Percentiles rank a stretch among this genome's conserved stretches.
phyloP scores from a whole-genome alignment of 1,284 basidiomycete genomes.

The Amylostereum areolatum region DNA sequence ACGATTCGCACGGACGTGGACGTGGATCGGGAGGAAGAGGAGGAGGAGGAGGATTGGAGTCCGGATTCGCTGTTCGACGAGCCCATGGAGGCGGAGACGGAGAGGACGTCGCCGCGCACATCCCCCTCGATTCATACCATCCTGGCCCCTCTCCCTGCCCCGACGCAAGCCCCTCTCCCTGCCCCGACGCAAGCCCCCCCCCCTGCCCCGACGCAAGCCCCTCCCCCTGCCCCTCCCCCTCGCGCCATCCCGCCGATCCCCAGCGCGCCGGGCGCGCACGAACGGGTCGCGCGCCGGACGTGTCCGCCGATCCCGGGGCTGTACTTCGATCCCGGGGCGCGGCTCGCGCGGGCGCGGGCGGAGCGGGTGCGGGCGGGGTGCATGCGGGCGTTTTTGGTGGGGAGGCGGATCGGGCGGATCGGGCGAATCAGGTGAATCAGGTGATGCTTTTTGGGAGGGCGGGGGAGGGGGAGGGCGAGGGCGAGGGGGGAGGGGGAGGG shows the following conservation, averaged over 20 bases:
- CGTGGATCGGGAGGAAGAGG: too few relatives aligned
- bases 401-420: too few relatives aligned
- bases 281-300: constrained; percentile 20
- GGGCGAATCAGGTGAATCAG: constrained; percentile 48
- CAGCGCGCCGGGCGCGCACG: not conserved
- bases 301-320: constrained; percentile 58
- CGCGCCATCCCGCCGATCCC: not conserved
- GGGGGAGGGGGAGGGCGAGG: constrained; percentile 1
- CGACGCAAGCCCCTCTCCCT: too few relatives aligned
- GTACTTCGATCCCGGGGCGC: constrained; percentile 49
- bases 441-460: constrained; percentile 72
- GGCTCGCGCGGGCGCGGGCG: constrained; percentile 45
- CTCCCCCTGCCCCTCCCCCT: too few relatives aligned
- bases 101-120: not conserved
- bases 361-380: constrained; percentile 46
- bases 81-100: not conserved
- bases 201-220: too few relatives aligned
- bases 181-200: too few relatives aligned
- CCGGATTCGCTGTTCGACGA: constrained; percentile 14
- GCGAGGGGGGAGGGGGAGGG: too few relatives aligned
- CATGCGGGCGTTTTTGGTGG: constrained; percentile 54
- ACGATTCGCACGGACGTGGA: too few relatives aligned
- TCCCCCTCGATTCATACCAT: constrained; percentile 1
- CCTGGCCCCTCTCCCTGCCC: not conserved
- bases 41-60: too few relatives aligned